phyloP scores from a whole-genome alignment of 1,139 yeast species.

The Yamadazyma dushanensis region DNA sequence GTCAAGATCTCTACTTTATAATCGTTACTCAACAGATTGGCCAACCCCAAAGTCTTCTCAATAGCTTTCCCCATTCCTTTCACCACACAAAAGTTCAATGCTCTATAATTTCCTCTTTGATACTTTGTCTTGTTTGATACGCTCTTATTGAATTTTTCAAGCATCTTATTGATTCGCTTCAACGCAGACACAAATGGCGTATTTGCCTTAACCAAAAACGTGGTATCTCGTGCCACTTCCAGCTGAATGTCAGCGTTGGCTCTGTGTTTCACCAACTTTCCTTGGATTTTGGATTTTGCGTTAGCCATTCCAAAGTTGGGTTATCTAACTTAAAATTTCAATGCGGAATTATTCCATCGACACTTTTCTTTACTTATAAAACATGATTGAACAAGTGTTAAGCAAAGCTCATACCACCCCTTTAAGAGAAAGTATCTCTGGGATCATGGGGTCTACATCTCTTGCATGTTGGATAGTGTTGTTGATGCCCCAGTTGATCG shows the following conservation, averaged over 20 bases:
- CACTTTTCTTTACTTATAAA: background rate
- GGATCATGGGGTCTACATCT: slow-evolving; percentile 67
- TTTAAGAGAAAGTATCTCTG: slow-evolving; percentile 49
- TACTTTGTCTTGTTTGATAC: slow-evolving; percentile 25
- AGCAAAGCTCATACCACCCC: slow-evolving; percentile 10
- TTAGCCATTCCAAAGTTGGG: background rate
- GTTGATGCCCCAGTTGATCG: slow-evolving; percentile 75
- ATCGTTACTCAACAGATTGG: slow-evolving; percentile 41
- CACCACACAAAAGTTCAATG: slow-evolving; percentile 47
- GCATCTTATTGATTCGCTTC: slow-evolving; percentile 52
- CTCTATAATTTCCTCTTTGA: slow-evolving; percentile 39
- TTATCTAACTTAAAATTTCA: background rate
- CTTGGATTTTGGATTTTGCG: slow-evolving; percentile 13
- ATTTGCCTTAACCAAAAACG: slow-evolving; percentile 52
- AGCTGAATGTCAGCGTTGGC: slow-evolving; percentile 34
- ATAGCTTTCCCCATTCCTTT: slow-evolving; percentile 73
- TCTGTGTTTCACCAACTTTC: slow-evolving; percentile 48
- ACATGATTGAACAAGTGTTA: slow-evolving; percentile 1
- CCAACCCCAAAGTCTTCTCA: slow-evolving; percentile 52
- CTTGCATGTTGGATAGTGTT: slow-evolving; percentile 82
- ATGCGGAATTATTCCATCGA: background rate
- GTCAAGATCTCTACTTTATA: slow-evolving; percentile 55
- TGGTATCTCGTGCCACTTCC: slow-evolving; percentile 42
- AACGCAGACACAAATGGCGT: slow-evolving; percentile 67
- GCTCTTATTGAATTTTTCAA: slow-evolving; percentile 37